A percentile compares a stretch with the other conserved stretches of the same genome.
Conservation (phyloP, 306 rosid species). For the Lathyrus oleraceus region DNA sequence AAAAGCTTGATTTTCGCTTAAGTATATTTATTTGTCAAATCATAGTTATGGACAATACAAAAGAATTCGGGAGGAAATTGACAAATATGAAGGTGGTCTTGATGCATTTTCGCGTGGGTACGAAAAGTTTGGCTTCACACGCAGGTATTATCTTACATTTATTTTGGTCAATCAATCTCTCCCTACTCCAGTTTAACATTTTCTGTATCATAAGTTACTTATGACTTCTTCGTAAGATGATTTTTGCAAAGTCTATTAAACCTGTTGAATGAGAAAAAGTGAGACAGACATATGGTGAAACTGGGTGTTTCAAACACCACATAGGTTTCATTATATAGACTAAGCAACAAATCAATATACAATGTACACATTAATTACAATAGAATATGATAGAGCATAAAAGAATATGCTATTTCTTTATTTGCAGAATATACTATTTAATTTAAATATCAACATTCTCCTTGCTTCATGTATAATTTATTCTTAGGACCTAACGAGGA, state of each 20-base stretch:
- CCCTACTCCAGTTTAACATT: neutral
- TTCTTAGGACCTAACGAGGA: too few species aligned
- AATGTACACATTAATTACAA: neutral
- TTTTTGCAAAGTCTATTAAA: constrained; percentile 3
- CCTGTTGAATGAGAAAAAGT: too few species aligned
- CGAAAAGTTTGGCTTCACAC: constrained; percentile 84
- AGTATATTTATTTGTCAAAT: constrained; percentile 25
- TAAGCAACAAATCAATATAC: neutral
- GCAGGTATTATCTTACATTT: constrained; percentile 60
- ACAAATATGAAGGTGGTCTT: constrained; percentile 89
- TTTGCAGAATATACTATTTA: neutral
- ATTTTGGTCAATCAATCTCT: neutral
- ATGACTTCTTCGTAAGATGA: constrained; percentile 1
- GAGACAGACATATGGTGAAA: too few species aligned
- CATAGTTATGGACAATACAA: constrained; percentile 75
- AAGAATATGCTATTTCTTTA: neutral
- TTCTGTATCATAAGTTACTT: neutral
- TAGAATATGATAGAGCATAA: neutral
- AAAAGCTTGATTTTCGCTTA: constrained; percentile 27
- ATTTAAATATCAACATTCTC: neutral
- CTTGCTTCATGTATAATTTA: too few species aligned
- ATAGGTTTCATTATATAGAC: too few species aligned
- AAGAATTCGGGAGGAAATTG: constrained; percentile 71
- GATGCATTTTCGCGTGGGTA: constrained; percentile 96
- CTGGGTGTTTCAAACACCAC: too few species aligned